Evolutionary conservation across 2,329 filamentous ascomycete species (phyloP).

Genomic region (Pseudocercospora musae): DNA sequence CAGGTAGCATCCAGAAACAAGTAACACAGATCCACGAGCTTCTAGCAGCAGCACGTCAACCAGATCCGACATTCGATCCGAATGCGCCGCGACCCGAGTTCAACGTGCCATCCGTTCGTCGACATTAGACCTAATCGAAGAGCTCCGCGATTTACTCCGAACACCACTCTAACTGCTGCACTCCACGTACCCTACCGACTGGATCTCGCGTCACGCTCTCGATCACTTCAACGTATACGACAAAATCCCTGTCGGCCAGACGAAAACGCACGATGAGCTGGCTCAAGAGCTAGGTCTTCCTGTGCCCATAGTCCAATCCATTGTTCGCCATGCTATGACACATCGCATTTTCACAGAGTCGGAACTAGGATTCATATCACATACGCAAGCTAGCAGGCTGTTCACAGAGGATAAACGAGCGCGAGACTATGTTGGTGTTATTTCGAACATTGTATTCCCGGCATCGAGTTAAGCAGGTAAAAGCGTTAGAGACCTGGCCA

Average conservation of each 20-base stretch:
- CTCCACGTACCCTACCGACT: background rate
- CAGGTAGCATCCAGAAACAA: background rate
- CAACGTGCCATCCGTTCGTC: background rate
- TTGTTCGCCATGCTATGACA: constrained; percentile 9
- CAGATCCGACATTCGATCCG: constrained; percentile 1
- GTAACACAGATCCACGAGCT: background rate
- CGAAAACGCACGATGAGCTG: constrained; percentile 1
- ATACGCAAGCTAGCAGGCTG: background rate
- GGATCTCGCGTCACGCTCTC: background rate
- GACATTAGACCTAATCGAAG: background rate
- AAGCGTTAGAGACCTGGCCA: constrained; percentile 7
- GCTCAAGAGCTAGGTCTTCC: background rate
- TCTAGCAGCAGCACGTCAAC: background rate
- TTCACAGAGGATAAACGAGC: background rate
- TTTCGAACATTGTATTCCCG: background rate
- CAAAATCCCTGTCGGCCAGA: constrained; percentile 2
- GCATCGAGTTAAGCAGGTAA: background rate
- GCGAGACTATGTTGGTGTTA: background rate
- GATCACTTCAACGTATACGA: constrained; percentile 6
- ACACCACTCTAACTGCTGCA: constrained; percentile 2
- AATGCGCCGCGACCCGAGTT: background rate
- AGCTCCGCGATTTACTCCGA: background rate
- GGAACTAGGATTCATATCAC: background rate
- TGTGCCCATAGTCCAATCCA: background rate
- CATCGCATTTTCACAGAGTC: constrained; percentile 7